phyloP scores from a whole-genome alignment of 306 rosid species.

The Cucumis sativus region Cucumber_9930_V3 NC_026657.2:38256001-38256500 shows the following conservation, averaged over 20 bases:
- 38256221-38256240: slow-evolving; percentile 91
- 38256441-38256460: slow-evolving; percentile 81
- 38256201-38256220: slow-evolving; percentile 88
- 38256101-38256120: slow-evolving; percentile 69
- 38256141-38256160: slow-evolving; percentile 96
- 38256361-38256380: slow-evolving; percentile 75
- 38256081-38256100: slow-evolving; percentile 41
- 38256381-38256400: slow-evolving; percentile 90
- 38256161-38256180: slow-evolving; percentile 92
- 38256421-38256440: slow-evolving; percentile 91
- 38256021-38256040: slow-evolving; percentile 63
- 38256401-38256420: slow-evolving; percentile 92
- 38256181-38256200: slow-evolving; percentile 81
- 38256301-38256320: slow-evolving; percentile 83
- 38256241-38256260: slow-evolving; percentile 85
- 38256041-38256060: slow-evolving; percentile 71
- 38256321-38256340: slow-evolving; percentile 96
- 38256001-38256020: slow-evolving; percentile 44
- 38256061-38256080: slow-evolving; percentile 68
- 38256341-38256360: slow-evolving; percentile 73
- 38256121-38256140: slow-evolving; percentile 87
- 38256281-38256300: slow-evolving; percentile 89
- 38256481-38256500: slow-evolving; percentile 79
- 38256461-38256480: slow-evolving; percentile 89
- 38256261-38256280: slow-evolving; percentile 89